Evolutionary conservation across 1,139 yeast species (phyloP).

Genomic region (Kodamaea sp.): DNA sequence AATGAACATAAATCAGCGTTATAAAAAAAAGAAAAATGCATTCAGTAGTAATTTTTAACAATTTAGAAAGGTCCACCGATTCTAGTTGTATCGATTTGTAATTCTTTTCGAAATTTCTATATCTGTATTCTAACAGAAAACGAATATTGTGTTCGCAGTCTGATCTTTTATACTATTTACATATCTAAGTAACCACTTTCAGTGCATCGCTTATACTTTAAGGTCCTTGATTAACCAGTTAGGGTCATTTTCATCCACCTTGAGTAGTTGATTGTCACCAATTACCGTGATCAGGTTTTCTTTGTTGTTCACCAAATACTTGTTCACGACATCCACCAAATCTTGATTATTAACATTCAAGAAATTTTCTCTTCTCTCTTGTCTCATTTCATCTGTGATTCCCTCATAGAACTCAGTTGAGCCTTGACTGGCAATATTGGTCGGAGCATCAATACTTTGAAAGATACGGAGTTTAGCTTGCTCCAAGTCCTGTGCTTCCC

Average conservation of each 20-base stretch:
- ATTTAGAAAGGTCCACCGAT: too few relatives aligned
- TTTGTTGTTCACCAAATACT: slow-evolving; percentile 46
- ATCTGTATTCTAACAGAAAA: too few relatives aligned
- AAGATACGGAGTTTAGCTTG: slow-evolving; percentile 90
- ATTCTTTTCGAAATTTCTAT: too few relatives aligned
- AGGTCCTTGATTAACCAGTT: slow-evolving; percentile 34
- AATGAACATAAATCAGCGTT: too few relatives aligned
- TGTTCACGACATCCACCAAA: slow-evolving; percentile 60
- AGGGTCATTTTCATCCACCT: slow-evolving; percentile 21
- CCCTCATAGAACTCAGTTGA: slow-evolving; percentile 64
- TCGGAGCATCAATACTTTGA: slow-evolving; percentile 91
- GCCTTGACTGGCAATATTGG: slow-evolving; percentile 80
- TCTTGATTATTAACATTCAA: slow-evolving; percentile 66
- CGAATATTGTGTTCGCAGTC: too few relatives aligned
- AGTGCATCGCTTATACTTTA: slow-evolving; percentile 2
- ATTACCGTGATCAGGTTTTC: slow-evolving; percentile 47
- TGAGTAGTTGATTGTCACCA: slow-evolving; percentile 47
- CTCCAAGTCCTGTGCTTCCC: slow-evolving; percentile 65
- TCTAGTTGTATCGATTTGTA: too few relatives aligned
- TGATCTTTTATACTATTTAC: too few relatives aligned
- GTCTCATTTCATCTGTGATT: slow-evolving; percentile 78
- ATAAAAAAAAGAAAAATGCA: too few relatives aligned
- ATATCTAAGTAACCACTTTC: too few relatives aligned
- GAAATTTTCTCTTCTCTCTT: slow-evolving; percentile 72
- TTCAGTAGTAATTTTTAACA: too few relatives aligned